Conservation (phyloP, 169 alveolate species). For the Eimeria zaria region DNA sequence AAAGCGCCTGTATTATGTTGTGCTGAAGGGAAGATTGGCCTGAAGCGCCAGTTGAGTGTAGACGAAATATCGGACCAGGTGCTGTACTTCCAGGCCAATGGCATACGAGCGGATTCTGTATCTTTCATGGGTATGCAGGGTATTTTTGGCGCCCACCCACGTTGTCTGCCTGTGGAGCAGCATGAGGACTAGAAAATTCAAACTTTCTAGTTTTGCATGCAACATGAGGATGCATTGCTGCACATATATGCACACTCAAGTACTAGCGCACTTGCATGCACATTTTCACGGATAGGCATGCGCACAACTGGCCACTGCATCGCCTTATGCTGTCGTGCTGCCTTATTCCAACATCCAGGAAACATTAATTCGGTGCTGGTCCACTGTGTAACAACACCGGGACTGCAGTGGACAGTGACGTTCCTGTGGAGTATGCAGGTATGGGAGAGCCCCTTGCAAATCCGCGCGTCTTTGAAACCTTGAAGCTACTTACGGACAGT, state of each 20-base stretch:
- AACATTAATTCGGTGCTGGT: background rate
- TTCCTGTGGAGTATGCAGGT: slow-evolving; percentile 78
- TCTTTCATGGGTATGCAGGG: slow-evolving; percentile 92
- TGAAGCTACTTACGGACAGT: slow-evolving; percentile 88
- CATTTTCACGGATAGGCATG: background rate
- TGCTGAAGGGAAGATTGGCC: slow-evolving; percentile 90
- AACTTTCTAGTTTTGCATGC: background rate
- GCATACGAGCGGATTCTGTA: slow-evolving; percentile 90
- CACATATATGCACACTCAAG: background rate
- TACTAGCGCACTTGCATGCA: background rate
- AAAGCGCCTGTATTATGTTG: background rate
- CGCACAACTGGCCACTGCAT: background rate
- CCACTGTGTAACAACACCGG: background rate
- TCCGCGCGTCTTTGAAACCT: slow-evolving; percentile 93
- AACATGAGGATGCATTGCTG: background rate
- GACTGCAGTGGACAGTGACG: background rate
- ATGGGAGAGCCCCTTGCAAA: slow-evolving; percentile 96
- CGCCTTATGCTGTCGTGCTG: background rate
- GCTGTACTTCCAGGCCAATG: slow-evolving; percentile 90
- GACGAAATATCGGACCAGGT: slow-evolving; percentile 94
- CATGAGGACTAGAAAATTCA: background rate
- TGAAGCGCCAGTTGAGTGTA: slow-evolving; percentile 91
- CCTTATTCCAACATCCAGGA: background rate
- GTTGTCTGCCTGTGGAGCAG: background rate
- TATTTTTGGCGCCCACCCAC: background rate